A percentile compares a stretch with the other conserved stretches of the same genome.
Conservation (phyloP, 257 asterid species). For the Paulownia fortunei region DNA sequence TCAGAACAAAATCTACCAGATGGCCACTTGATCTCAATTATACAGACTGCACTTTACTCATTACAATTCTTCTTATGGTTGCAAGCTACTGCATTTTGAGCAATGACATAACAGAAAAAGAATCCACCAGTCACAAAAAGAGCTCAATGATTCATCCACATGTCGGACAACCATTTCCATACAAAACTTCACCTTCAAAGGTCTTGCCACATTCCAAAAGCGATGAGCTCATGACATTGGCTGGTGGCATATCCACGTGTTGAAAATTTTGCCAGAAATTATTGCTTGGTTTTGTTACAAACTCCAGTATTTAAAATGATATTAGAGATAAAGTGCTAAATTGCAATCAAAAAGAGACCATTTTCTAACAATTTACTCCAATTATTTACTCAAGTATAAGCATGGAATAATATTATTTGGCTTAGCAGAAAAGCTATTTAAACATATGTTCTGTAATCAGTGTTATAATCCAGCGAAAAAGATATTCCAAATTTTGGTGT, state of each 20-base stretch:
- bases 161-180: conserved; percentile 20
- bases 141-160: conserved; percentile 10
- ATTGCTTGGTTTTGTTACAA: conserved; percentile 20
- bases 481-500: conserved; percentile 8
- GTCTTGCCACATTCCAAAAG: conserved; percentile 28
- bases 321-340: conserved; percentile 18
- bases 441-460: conserved; percentile 4
- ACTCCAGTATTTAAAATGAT: conserved; percentile 12
- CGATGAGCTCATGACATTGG: conserved; percentile 4
- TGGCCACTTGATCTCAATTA: conserved; percentile 29
- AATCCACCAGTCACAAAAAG: conserved; percentile 24
- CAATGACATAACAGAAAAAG: conserved; percentile 26
- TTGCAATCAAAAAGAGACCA: conserved; percentile 5
- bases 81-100: conserved; percentile 31
- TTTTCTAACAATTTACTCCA: conserved; percentile 22
- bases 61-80: conserved; percentile 16
- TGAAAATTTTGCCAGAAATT: background rate
- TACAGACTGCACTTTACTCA: conserved; percentile 25
- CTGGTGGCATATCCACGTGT: conserved; percentile 9
- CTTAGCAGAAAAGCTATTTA: background rate
- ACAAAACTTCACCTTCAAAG: conserved; percentile 26
- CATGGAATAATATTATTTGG: too few relatives aligned
- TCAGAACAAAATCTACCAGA: conserved; percentile 38
- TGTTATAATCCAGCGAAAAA: background rate
- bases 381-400: background rate